phyloP scores from a whole-genome alignment of 805 yeast species.

The Ogataea trehaloabstinens region DNA sequence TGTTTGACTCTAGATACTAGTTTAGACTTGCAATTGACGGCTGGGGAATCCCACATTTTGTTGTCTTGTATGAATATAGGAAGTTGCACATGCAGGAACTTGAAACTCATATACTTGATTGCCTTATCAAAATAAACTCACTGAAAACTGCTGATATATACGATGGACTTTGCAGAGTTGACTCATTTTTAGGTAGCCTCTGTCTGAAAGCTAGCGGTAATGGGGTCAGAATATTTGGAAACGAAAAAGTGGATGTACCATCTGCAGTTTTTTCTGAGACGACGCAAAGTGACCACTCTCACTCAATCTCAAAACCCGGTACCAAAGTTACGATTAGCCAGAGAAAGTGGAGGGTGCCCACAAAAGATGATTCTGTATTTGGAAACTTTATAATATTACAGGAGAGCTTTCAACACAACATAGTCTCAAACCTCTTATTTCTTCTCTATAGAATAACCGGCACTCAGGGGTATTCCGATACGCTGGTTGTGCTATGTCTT shows the following conservation, averaged over 20 bases:
- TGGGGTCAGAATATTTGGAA: slow-evolving; percentile 3
- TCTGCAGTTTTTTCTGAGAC: background rate
- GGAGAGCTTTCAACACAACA: slow-evolving; percentile 51
- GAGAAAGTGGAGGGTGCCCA: slow-evolving; percentile 30
- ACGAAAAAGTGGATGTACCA: background rate
- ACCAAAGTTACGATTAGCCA: background rate
- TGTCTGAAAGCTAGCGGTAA: slow-evolving; percentile 4
- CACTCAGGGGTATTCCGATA: slow-evolving; percentile 12
- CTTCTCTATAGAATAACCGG: slow-evolving; percentile 20
- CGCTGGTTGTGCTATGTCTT: slow-evolving; percentile 23
- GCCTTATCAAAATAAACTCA: background rate
- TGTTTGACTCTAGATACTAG: no score
- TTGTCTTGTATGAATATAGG: no score
- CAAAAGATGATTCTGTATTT: slow-evolving; percentile 25
- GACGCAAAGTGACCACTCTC: background rate
- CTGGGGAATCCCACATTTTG: no score
- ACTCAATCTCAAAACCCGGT: background rate
- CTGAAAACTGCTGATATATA: background rate
- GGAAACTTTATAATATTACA: slow-evolving; percentile 47
- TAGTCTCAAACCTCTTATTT: slow-evolving; percentile 38
- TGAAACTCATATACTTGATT: background rate
- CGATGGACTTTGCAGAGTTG: slow-evolving; percentile 7
- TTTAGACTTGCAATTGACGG: no score
- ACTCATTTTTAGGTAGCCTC: slow-evolving; percentile 12
- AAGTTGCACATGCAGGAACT: slow-evolving; percentile 4